Base-by-base conservation (phyloP, 1,284 basidiomycete species). In the Cryptococcus amylolentus region DNA sequence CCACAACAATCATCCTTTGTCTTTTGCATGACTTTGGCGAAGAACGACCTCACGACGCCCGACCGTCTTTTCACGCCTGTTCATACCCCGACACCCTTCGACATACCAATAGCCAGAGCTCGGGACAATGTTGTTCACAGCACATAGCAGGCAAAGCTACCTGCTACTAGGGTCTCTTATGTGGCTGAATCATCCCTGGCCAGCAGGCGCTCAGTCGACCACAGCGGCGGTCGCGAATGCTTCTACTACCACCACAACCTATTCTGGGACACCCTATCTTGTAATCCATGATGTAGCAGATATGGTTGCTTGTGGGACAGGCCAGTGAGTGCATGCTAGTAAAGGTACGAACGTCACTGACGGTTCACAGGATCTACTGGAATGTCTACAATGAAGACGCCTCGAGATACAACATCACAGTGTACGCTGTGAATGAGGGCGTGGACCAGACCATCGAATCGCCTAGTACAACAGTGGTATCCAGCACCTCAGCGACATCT, bases 341-440 rank as follows among this genome's bases (percentile, higher is more conserved):
- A 42, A 42, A 42, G 18, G 42, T n/a, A 20, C 31, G 31, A 20
- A 2, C 14, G 28, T 14, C 35, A 49, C 43, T 55, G 41, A 55
- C 20, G 35, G 16, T 10, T 40, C 10, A n/a, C 45, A 69, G 67
- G 16, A 43, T 69, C 18, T 44, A 60, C n/a, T 69, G 63, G 61
- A 52, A 50, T 5, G 40, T 68, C 10, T 51, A 49, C 27, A 63
- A 64, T 52, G 64, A 60, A 37, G 61, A 64, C 35, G 28, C 62
- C 13, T 48, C 58, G 3, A 51, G 54, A 39, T 61, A 58, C 44
- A 61, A 61, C 20, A 58, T 73, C 51, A 61, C 64, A 39, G 39
- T 73, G 14, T 64, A 62, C 31, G 67, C 56, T 7, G 52, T 61
- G 49, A 67, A 72, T 51, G 55, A 49, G 20, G 66, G 63, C 4